Percentiles rank a stretch among this genome's conserved stretches.
phyloP scores from a whole-genome alignment of 768 basidiomycete species.

The Steccherinum ochraceum region DNA sequence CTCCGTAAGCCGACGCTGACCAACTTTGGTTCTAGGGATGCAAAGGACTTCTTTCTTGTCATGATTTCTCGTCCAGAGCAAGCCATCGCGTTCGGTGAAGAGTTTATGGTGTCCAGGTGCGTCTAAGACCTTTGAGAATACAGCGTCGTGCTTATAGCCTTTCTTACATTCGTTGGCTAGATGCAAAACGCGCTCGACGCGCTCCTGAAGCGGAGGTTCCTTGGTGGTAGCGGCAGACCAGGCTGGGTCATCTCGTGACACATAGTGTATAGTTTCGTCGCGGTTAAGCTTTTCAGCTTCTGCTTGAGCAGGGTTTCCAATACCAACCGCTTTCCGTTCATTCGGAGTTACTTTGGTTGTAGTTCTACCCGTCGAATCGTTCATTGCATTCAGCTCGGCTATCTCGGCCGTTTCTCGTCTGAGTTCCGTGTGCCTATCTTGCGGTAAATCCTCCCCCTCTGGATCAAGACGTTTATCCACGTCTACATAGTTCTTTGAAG shows the following conservation, averaged over 20 bases:
- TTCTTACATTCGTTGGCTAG: background rate
- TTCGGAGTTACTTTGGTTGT: background rate
- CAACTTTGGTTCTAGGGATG: constrained; percentile 14
- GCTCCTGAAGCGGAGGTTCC: background rate
- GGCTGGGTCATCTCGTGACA: no score
- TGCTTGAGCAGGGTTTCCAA: background rate
- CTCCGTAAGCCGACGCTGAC: constrained; percentile 5
- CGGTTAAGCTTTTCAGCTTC: no score
- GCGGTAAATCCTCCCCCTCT: constrained; percentile 6
- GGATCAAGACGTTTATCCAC: constrained; percentile 9
- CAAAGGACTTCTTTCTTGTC: constrained; percentile 11
- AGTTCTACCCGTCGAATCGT: background rate
- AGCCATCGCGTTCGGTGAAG: background rate
- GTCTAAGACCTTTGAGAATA: constrained; percentile 6
- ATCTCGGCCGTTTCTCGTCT: background rate
- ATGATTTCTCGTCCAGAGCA: background rate
- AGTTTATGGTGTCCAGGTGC: constrained; percentile 5
- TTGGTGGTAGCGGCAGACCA: no score
- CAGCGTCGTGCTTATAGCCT: constrained; percentile 7
- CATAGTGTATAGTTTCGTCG: no score
- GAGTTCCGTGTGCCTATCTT: background rate
- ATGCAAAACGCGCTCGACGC: background rate
- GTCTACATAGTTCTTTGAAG: background rate
- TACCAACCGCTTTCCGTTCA: no score
- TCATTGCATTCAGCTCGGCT: background rate